Evolutionary conservation across 1,284 basidiomycete species (phyloP).

Genomic region (Cryptococcus sp.): DNA sequence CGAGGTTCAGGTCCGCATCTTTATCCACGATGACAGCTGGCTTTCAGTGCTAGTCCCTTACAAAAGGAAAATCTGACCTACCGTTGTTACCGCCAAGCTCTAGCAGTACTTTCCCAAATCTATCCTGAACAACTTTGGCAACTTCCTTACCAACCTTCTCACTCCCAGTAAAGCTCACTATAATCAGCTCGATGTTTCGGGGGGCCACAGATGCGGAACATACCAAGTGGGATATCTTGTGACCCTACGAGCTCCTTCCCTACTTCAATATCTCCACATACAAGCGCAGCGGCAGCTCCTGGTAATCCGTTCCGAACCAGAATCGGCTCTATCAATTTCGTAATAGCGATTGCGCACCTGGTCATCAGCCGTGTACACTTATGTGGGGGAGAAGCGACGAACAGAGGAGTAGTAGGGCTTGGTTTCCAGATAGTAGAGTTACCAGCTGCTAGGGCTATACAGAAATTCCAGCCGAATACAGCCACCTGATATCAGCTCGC

Average conservation of each 20-base stretch:
- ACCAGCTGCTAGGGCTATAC: conserved; percentile 80
- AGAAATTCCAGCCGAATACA: conserved; percentile 71
- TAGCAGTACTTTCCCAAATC: conserved; percentile 58
- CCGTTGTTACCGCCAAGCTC: conserved; percentile 95
- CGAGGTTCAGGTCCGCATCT: conserved; percentile 84
- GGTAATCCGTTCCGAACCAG: conserved; percentile 76
- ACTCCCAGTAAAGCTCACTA: conserved; percentile 88
- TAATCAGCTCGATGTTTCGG: conserved; percentile 4
- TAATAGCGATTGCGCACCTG: conserved; percentile 67
- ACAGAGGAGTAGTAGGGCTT: conserved; percentile 80
- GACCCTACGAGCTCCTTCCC: conserved; percentile 75
- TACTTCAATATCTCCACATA: conserved; percentile 74
- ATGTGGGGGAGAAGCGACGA: conserved; percentile 24
- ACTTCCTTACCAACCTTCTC: conserved; percentile 81
- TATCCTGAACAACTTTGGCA: conserved; percentile 69
- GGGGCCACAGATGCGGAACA: conserved; percentile 1
- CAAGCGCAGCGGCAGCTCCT: conserved; percentile 74
- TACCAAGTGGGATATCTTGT: conserved; percentile 63
- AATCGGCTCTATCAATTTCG: conserved; percentile 73
- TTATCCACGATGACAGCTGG: conserved; percentile 76
- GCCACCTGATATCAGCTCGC: conserved; percentile 22
- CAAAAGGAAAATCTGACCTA: conserved; percentile 1
- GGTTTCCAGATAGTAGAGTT: conserved; percentile 96
- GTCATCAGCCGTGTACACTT: conserved; percentile 19
- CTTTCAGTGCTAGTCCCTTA: neutral